These are phyloP conservation scores for Chlorella sp. DNA, from an alignment of 139 green algal genomes.

Conservation along the genomic window DNA sequence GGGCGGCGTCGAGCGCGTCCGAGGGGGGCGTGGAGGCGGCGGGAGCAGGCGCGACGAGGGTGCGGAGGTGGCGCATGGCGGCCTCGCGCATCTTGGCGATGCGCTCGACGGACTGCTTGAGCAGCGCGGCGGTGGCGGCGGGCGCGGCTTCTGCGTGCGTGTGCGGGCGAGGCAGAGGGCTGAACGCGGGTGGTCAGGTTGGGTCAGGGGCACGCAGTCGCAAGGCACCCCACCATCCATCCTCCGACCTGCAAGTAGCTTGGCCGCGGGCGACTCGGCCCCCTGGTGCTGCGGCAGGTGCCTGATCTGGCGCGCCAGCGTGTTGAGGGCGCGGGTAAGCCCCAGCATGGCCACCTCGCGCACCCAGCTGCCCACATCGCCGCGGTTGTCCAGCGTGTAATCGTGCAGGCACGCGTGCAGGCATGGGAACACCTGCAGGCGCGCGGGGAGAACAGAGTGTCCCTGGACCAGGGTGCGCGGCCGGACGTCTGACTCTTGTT, in stretches of 20 bases:
- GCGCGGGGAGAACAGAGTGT: too few relatives aligned
- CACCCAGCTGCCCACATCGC: conserved; percentile 94
- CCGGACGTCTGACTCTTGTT: too few relatives aligned
- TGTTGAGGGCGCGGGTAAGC: not conserved
- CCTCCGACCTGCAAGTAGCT: too few relatives aligned
- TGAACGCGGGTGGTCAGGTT: too few relatives aligned
- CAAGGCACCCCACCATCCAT: too few relatives aligned
- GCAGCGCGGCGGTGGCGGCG: conserved; percentile 31
- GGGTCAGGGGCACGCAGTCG: too few relatives aligned
- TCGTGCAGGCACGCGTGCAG: conserved; percentile 73
- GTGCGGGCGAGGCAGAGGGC: too few relatives aligned
- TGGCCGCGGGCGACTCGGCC: too few relatives aligned
- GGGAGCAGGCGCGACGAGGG: conserved; percentile 32
- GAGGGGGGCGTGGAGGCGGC: too few relatives aligned
- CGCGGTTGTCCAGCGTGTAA: conserved; percentile 90
- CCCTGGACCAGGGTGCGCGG: not conserved
- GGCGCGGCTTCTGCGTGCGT: conserved; percentile 12
- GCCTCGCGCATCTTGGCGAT: conserved; percentile 67
- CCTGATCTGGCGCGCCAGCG: not conserved
- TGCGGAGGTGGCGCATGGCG: conserved; percentile 20
- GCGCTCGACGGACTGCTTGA: conserved; percentile 79
- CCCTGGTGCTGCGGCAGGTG: not conserved
- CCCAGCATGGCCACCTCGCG: conserved; percentile 76
- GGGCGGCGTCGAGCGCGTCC: not conserved
- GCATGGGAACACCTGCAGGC: conserved; percentile 22